Base-by-base conservation (phyloP, 495 filamentous ascomycete genomes). In the Cenococcum geophilum region DNA sequence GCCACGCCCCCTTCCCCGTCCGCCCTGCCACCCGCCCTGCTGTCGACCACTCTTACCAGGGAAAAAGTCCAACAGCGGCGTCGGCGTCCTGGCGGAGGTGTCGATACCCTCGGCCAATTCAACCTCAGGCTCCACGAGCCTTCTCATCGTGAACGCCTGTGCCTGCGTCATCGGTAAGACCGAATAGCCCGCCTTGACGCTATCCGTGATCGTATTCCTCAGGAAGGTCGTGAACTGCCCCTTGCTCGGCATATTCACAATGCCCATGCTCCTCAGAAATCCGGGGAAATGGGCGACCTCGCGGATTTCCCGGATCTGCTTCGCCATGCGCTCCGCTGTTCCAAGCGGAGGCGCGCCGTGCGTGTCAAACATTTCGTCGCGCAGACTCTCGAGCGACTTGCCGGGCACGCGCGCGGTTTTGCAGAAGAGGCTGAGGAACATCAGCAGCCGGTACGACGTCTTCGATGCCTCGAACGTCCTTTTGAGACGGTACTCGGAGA, bases 351-450 rank as follows among this genome's bases (percentile, higher is more conserved):
- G 77, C 9, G 72, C 77, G 61, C 79, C 78, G 58, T 80, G 76
- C 11, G 75, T 66, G 8, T 73, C 67, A 67, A 81, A 82, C 20
- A 80, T 70, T 40, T 76, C 72, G 42, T 78, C 73, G 57, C 74
- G 68, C 42, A 80, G 70, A 48, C 72, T 57, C 32, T 25, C 35
- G 35, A 82, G 70, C 1, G 68, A 57, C 25, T 72, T 73, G 32
- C 63, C 65, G 32, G 71, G 66, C 6, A 73, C 71, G 23, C 79
- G 34, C 72, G 63, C 79, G 0, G 73, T 76, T 36, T 70, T 71
- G 14, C 73, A 73, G 66, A 82, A 81, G 9, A 82, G 74, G 55
- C 76, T 74, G 1, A 74, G 73, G 69, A 82, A 80, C 78, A 82
- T 80, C 23, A 81, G 72, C 16, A 82, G 73, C 4, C 76, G 72